Evolutionary conservation across 2,329 filamentous ascomycete species (phyloP).

Genomic region (Claviceps fusiformis): DNA sequence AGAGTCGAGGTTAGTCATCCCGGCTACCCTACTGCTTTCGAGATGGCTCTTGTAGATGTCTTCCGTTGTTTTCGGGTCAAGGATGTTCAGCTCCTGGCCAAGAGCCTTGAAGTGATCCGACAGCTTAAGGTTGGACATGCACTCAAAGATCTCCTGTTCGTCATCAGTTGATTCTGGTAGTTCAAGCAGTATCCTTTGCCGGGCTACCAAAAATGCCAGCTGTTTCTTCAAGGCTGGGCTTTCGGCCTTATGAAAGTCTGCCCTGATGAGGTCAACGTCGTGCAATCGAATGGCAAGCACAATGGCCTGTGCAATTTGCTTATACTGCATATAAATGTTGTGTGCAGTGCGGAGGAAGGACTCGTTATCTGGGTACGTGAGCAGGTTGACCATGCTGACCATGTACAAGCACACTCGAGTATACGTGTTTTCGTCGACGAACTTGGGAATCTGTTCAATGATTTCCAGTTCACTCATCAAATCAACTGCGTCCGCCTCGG

Average conservation of each 20-base stretch:
- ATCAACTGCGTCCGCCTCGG: slow-evolving; percentile 94
- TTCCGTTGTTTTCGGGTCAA: slow-evolving; percentile 92
- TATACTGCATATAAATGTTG: slow-evolving; percentile 84
- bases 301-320: slow-evolving; percentile 86
- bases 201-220: slow-evolving; percentile 80
- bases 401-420: slow-evolving; percentile 91
- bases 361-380: slow-evolving; percentile 96
- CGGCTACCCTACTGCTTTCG: slow-evolving; percentile 84
- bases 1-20: slow-evolving; percentile 89
- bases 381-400: slow-evolving; percentile 95
- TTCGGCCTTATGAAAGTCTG: slow-evolving; percentile 65
- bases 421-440: slow-evolving; percentile 89
- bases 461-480: slow-evolving; percentile 95
- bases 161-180: slow-evolving; percentile 52
- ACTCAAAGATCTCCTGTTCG: slow-evolving; percentile 64
- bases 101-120: slow-evolving; percentile 88
- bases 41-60: slow-evolving; percentile 99
- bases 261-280: slow-evolving; percentile 67
- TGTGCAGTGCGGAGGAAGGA: slow-evolving; percentile 88
- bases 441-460: slow-evolving; percentile 79
- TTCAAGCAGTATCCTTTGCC: slow-evolving; percentile 78
- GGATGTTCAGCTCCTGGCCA: slow-evolving; percentile 89
- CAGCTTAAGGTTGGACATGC: slow-evolving; percentile 74
- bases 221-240: slow-evolving; percentile 83
- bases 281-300: slow-evolving; percentile 89